Evolutionary conservation across 2,329 filamentous ascomycete species (phyloP), one percentile per base, ranked within the genome.

Genomic region (Pseudogymnoascus sp.): DNA sequence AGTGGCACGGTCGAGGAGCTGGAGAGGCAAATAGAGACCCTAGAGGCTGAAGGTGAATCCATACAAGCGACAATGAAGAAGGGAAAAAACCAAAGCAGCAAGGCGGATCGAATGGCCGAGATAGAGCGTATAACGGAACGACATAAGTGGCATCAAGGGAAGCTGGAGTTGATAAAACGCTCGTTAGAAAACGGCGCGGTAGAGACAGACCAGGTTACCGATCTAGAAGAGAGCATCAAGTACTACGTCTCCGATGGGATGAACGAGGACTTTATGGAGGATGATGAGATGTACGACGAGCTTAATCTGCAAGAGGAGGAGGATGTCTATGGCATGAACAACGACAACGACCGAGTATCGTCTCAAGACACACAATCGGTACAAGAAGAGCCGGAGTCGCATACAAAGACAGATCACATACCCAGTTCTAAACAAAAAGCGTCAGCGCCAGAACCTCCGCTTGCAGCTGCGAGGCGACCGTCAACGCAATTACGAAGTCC

Each of bases 111-210:
- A 64, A 87, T 97, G 78, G 85, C 91, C 61, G 89, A 94, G 73
- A 88, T 99, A 68, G 89, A 96, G 71, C 81, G 83, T 65, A 81
- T 88, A 70, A 91, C 92, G 69, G 94, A 99, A 74, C 86, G 89
- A 69, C 93, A 97, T 80, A 97, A 96, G 76, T 97, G 91, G 90
- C 94, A 99, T 73, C 90, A 96, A 72, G 85, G 86, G 67, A 96
- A 96, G 74, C 81, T 99, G 66, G 94, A 99, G 76, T 81, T 97
- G 63, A 86, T 97, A 71, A 85, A 93, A 70, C 86, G 94, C 68
- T 90, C 91, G 29, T 78, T 99, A 68, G 92, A 97, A 73, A 99
- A 99, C 72, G 93, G 92, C 63, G 91, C 88, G 66, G 84, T 97
- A 68, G 93, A 97, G 63, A 83, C 88, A 19, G 90, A 92, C 4